Base-by-base conservation (phyloP, 164 flowering plant genomes). In the Macadamia tetraphylla region DNA sequence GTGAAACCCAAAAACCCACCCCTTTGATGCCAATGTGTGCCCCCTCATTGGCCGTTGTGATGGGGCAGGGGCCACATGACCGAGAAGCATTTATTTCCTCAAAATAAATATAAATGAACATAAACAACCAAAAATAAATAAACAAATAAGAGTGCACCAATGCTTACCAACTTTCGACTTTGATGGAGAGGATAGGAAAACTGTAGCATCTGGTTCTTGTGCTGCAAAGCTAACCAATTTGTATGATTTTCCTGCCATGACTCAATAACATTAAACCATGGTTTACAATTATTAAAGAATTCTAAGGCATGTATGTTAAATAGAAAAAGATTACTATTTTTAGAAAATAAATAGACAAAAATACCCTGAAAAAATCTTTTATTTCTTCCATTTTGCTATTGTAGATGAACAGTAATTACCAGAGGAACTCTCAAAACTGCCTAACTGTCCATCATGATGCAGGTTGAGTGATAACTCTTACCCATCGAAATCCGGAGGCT, bases 401-500 rank as follows among this genome's bases (percentile, higher is more conserved):
- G 57, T 13, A 53, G 11, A 63, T n/a, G 18, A 66, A 58, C 56
- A 48, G 55, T 62, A 64, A 53, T 59, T 80, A 83, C 97, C 97
- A 29, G 90, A 83, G 63, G 84, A 69, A 60, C 78, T 81, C 74
- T 83, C 76, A 51, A 89, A 72, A 66, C 81, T 83, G 62, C 88
- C 90, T 73, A 88, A 63, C 29, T 35, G 58, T 46, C 90, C 94
- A 73, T 84, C 81, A 13, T 31, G 67, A 63, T 78, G 67, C 76
- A 89, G 82, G 64, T 86, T 77, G 53, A 91, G 77, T 7, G 82
- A 60, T 52, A 87, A n/a, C 63, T 85, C 84, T 74, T 82, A 73
- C 62, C 89, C 92, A 71, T 85, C 79, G 74, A 86, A 79, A 71
- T 86, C 91, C 64, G 82, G 79, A 66, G 57, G 30, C 90, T 86